Evolutionary conservation across 1,284 basidiomycete genomes (phyloP), one percentile per base, ranked within the genome.

Genomic region (Mycena sp.): DNA sequence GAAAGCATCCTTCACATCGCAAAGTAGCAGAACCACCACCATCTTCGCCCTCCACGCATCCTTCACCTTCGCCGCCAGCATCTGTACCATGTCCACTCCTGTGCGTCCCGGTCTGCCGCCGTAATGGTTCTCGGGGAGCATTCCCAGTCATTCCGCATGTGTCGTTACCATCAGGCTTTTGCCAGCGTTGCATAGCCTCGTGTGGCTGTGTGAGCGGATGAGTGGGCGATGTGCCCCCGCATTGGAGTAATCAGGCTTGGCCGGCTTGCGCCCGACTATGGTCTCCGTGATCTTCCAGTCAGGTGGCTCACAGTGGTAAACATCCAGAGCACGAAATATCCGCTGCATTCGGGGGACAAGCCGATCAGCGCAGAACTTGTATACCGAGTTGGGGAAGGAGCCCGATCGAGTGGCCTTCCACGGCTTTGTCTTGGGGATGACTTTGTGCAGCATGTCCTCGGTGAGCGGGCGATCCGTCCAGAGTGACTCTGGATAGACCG

Each of bases 1-100:
- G 59, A 80, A 80, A 0, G 77, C 77, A 0, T 70, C 74, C 43
- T 77, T 69, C 11, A 78, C 70, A 61, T 77, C 73, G 0, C 76
- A 58, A 29, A 75, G 73, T 0, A 79, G 69, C 0, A 64, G 64
- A 1, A 68, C 67, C 0, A 65, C 72, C 7, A 72, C 73, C 29
- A 70, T 60, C 2, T 61, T 44, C 10, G 43, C 52, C 16, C 67
- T 29, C 73, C 74, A 75, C 0, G 69, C 67, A 16, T 74, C 50
- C 28, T 71, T 68, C 7, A 76, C 62, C 1, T 28, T 66, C 0
- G 63, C 55, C 16, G 71, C 67, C 0, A 77, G 38, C 0, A 70
- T 49, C 6, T 74, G 71, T 0, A 77, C 19, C 0, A 70, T 65
- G 65, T 77, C 73, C 0, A 64, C 69, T 1, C 74, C 76, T 0